phyloP scores from a whole-genome alignment of 164 flowering plant genomes.

The Magnolia sinica region DNA sequence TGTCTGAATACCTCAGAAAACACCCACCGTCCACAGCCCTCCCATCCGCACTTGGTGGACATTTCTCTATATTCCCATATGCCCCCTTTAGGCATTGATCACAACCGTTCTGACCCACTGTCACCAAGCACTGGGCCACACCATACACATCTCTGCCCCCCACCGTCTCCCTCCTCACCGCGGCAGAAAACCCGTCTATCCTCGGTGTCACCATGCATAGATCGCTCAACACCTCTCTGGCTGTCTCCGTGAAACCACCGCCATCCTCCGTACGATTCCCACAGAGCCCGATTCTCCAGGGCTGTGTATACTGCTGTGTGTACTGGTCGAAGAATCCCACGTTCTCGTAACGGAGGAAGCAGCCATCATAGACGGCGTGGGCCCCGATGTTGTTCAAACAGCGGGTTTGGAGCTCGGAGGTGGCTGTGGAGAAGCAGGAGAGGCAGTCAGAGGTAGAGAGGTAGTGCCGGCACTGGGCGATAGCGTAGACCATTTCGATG shows the following conservation, averaged over 20 bases:
- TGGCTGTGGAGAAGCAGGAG: slow-evolving; percentile 34
- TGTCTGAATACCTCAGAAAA: slow-evolving; percentile 49
- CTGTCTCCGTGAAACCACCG: slow-evolving; percentile 15
- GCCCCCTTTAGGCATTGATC: slow-evolving; percentile 44
- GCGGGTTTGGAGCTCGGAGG: slow-evolving; percentile 21
- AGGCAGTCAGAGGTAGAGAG: slow-evolving; percentile 38
- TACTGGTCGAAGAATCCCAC: slow-evolving; percentile 33
- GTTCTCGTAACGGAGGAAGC: slow-evolving; percentile 53
- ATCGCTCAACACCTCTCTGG: slow-evolving; percentile 18
- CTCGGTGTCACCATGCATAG: slow-evolving; percentile 34
- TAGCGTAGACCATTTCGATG: slow-evolving; percentile 32
- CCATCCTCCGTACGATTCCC: slow-evolving; percentile 23
- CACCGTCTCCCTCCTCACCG: slow-evolving; percentile 16
- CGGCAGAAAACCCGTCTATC: slow-evolving; percentile 33
- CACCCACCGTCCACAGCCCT: slow-evolving; percentile 56
- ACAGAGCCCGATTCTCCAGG: slow-evolving; percentile 27
- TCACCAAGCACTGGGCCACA: slow-evolving; percentile 48
- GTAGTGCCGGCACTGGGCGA: slow-evolving; percentile 47
- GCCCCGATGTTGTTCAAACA: slow-evolving; percentile 40
- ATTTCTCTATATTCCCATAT: slow-evolving; percentile 24
- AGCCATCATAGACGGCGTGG: slow-evolving; percentile 43
- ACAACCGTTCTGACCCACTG: slow-evolving; percentile 39
- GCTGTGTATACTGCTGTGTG: slow-evolving; percentile 15
- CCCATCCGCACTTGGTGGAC: slow-evolving; percentile 37
- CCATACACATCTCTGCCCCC: slow-evolving; percentile 27